Conservation (phyloP, 176 grass and related monocot genomes). For the Oryza glumipatula region DNA sequence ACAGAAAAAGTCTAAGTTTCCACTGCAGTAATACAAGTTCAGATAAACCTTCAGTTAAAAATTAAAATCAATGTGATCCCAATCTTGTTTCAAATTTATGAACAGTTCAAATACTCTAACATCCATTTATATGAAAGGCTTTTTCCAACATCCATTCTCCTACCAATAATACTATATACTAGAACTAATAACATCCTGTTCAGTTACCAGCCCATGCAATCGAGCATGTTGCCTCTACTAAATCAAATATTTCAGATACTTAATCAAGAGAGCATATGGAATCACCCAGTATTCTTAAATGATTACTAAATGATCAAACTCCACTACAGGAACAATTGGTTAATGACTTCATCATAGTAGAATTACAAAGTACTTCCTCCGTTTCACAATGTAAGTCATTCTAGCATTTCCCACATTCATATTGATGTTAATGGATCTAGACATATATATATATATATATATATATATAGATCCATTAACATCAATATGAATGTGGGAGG, state of each 20-base stretch:
- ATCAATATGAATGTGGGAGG: too few relatives aligned
- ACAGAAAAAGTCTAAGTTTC: background rate
- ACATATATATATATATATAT: too few relatives aligned
- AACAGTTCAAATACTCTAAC: background rate
- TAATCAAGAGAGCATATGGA: background rate
- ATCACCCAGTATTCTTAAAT: background rate
- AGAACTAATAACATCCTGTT: slow-evolving; percentile 26
- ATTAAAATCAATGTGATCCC: background rate
- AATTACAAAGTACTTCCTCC: background rate
- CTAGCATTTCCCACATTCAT: too few relatives aligned
- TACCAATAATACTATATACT: background rate
- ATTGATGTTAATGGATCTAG: too few relatives aligned
- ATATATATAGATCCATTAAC: background rate
- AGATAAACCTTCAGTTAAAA: slow-evolving; percentile 21
- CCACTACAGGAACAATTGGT: background rate
- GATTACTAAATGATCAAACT: background rate
- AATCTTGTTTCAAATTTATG: slow-evolving; percentile 21
- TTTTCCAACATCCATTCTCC: slow-evolving; percentile 8
- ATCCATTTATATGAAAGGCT: background rate
- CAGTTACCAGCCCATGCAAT: slow-evolving; percentile 6
- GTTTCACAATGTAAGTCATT: too few relatives aligned
- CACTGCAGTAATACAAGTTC: background rate
- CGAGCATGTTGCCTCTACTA: background rate
- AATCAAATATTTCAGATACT: background rate
- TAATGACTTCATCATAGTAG: background rate